Percentiles rank a stretch among this genome's conserved stretches.
Conservation (phyloP, 495 filamentous ascomycete genomes). For the Polyplosphaeria fusca region DNA sequence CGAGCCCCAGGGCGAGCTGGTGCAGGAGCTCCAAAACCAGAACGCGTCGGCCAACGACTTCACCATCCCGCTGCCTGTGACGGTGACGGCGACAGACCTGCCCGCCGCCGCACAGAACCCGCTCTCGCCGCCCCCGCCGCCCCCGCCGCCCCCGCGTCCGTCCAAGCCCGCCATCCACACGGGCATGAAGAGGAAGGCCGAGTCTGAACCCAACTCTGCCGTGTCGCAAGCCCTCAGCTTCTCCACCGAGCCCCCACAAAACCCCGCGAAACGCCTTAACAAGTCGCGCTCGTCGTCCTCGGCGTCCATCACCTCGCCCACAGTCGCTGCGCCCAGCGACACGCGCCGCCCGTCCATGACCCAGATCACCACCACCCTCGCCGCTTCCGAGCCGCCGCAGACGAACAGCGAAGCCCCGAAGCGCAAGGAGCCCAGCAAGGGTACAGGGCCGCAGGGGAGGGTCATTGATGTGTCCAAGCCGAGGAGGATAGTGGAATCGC, state of each 20-base stretch:
- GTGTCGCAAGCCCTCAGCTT: constrained; percentile 23
- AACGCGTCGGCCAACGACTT: constrained; percentile 32
- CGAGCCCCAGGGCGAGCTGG: constrained; percentile 43
- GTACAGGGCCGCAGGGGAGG: constrained; percentile 22
- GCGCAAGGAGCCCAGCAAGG: constrained; percentile 28
- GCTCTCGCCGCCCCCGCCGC: constrained; percentile 21
- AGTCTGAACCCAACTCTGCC: constrained; percentile 33
- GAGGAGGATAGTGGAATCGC: constrained; percentile 26
- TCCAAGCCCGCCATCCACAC: constrained; percentile 23
- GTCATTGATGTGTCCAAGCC: constrained; percentile 29
- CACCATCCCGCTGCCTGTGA: constrained; percentile 35
- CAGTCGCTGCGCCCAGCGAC: constrained; percentile 9
- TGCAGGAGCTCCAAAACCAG: constrained; percentile 36
- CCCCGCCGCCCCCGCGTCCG: constrained; percentile 22
- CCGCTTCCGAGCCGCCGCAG: constrained; percentile 4
- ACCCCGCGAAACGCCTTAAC: constrained; percentile 26
- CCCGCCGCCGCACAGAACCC: not conserved
- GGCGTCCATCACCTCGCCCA: constrained; percentile 25
- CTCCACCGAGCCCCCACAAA: constrained; percentile 11
- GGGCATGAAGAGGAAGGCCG: constrained; percentile 39
- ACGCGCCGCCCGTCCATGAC: constrained; percentile 21
- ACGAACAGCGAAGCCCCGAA: constrained; percentile 9
- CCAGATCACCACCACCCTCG: not conserved
- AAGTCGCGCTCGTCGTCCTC: constrained; percentile 31
- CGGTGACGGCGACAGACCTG: constrained; percentile 6